Evolutionary conservation across 495 filamentous ascomycete genomes (phyloP), one percentile per base, ranked within the genome.

Genomic region (Daldinia grandis): DNA sequence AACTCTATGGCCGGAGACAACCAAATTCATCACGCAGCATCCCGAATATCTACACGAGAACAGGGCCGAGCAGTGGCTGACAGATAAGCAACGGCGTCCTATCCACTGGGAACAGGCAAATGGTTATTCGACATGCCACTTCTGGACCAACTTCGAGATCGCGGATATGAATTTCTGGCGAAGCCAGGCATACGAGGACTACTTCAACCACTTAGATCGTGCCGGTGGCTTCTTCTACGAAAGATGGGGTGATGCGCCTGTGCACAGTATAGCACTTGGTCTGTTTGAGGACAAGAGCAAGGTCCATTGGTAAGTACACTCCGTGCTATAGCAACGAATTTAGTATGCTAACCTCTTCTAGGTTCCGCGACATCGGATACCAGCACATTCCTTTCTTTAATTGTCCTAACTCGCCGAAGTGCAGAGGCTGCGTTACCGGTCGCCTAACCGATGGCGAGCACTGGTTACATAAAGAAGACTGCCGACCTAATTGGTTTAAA

Each of bases 101-200:
- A 86, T 93, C 17, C 92, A 97, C 79, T 92, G 91, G 72, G 67
- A 81, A 19, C 87, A 89, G 54, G 94, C 93, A 31, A 89, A 95
- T 64, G 95, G 95, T 38, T 99, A 98, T 84, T 95, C 92, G 10
- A 99, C 96, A n/a, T 99, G 96, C 79, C 96, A 99, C 81, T 99
- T 99, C 84, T 99, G 96, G 96, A 93, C 89, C 64, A 99, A 99
- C 81, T 99, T 99, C 75, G 96, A 99, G 81, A 96, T 99, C 72
- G 96, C 89, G 35, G 94, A 97, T 77, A 88, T 99, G 88, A 87
- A 86, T 66, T 98, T 99, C 82, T 99, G 94, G 93, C 86, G 96
- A 10, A 91, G 93, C 72, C 88, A 94, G 78, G 85, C 87, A 56
- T 99, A 99, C 78, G 91, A 95, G 77, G 92, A 93, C 58, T 99